Base-by-base conservation (phyloP, 208 protist genomes). In the Novymonas esmeraldas region DNA sequence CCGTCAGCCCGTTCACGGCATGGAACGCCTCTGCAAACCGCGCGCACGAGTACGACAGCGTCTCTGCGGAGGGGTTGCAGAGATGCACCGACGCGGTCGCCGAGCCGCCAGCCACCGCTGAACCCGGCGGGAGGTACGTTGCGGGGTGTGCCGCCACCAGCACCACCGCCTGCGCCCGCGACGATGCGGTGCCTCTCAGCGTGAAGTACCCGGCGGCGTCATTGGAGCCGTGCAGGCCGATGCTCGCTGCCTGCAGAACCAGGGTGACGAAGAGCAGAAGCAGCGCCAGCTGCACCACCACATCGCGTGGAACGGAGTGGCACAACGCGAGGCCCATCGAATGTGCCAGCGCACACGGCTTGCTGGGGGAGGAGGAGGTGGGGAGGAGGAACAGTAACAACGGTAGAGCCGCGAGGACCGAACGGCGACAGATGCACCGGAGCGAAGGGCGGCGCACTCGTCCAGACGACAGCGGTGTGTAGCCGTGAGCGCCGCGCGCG, bases 1-100 rank as follows among this genome's bases (percentile, higher is more conserved):
- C 44, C 26, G 79, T 70, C 33, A 89, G 69, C 31, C 80, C 79
- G 63, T 78, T 85, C 46, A 85, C 75, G 9, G 66, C 54, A 60
- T 85, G 77, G 63, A 81, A 87, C 3, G 60, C 62, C 62, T 86
- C 80, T 20, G 82, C 79, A 52, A 92, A 89, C 18, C 75, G 72
- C 31, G 82, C 86, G 46, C 80, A 89, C 34, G 65, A 66, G 58
- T 62, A 72, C 4, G 64, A 70, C 64, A 82, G 65, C 11, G 63
- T 44, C 14, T 31, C 56, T 11, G 54, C 52, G 4, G 58, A 72
- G 10, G 76, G 75, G 63, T 78, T 42, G 68, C 82, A 89, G 34
- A 85, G 31, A 57, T 82, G 72, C 31, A 45, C 34, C n/a, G 18
- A 20, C 42, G 41, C 22, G 9, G 50, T 61, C 41, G 13, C 44